phyloP scores from a whole-genome alignment of 805 yeast genomes.

The Cyberlindnera veronae region DNA sequence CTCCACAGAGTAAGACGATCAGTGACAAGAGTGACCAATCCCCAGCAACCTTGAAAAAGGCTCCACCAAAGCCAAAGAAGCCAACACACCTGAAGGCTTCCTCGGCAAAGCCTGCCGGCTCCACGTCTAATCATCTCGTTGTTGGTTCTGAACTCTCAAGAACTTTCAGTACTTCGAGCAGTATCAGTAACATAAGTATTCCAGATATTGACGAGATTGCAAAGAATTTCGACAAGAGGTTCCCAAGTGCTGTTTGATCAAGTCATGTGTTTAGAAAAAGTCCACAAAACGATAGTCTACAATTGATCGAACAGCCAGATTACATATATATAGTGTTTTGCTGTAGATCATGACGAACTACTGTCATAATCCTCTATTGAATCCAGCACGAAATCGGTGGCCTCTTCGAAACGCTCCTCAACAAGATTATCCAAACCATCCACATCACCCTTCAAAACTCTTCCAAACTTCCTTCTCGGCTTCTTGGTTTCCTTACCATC shows the following conservation, averaged over 20 bases:
- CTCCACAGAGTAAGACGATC: constrained; percentile 10
- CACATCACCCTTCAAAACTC: constrained; percentile 69
- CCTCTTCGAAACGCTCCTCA: constrained; percentile 80
- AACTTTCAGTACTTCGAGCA: constrained; percentile 11
- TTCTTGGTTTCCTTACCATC: constrained; percentile 48
- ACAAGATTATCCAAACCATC: constrained; percentile 76
- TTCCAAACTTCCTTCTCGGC: constrained; percentile 88
- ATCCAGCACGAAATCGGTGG: constrained; percentile 78
- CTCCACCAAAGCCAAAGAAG: constrained; percentile 63
- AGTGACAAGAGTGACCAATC: constrained; percentile 8
- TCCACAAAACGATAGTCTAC: no score
- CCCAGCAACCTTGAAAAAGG: constrained; percentile 23
- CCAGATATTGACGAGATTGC: constrained; percentile 60
- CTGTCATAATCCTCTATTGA: constrained; percentile 67
- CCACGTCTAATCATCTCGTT: no score
- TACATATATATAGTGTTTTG: neutral
- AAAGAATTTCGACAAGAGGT: constrained; percentile 51
- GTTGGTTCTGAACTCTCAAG: constrained; percentile 9
- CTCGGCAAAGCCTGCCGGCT: no score
- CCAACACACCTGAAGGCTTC: constrained; percentile 51
- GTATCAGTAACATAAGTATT: constrained; percentile 38
- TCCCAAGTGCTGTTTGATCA: constrained; percentile 53
- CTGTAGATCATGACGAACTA: constrained; percentile 20
- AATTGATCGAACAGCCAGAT: neutral
- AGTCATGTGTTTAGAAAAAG: no score